Evolutionary conservation across 2,329 filamentous ascomycete genomes (phyloP), one percentile per base, ranked within the genome.

Genomic region (Lasiodiplodia hormozganensis): DNA sequence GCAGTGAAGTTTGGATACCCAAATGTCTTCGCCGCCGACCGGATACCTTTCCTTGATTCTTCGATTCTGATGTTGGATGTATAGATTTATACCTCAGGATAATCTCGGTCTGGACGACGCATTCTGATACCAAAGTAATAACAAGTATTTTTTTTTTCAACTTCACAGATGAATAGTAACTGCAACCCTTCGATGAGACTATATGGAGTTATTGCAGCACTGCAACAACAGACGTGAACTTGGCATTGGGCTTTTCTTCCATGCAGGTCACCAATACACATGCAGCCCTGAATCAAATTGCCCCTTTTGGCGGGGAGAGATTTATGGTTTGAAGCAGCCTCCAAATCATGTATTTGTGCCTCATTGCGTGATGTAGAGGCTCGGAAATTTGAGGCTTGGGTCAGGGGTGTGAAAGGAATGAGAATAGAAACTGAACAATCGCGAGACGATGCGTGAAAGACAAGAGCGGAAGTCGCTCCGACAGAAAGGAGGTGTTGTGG

Each of bases 81-180:
- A 52, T 64, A 64, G 43, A 64, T 52, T 52, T 43, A 64, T 64
- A 64, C 47, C 60, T 36, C 43, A 51, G n/a, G n/a, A 31, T 25
- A 36, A 21, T 38, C 43, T 25, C 23, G 4, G 23, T 52, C 28
- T 51, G 43, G 58, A 36, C 43, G 28, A 34, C 40, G 11, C 10
- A 18, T 36, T 12, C 7, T 31, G 25, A 64, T 51, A 49, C 57
- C 14, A 47, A 58, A 60, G 16, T 16, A 28, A 16, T 8, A 25
- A 25, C 18, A 25, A 3, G 1, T 18, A 14, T 18, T 54, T 23
- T 23, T 54, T 23, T 23, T 23, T 23, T 23, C 23, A 23, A 23
- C 23, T 23, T 23, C 23, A 23, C 23, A 23, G 23, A 23, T 23
- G 23, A 23, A 23, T 23, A 23, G 23, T 23, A 23, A 23, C 23